phyloP scores from a whole-genome alignment of 495 filamentous ascomycete genomes.

The Aspergillus baeticus region DNA sequence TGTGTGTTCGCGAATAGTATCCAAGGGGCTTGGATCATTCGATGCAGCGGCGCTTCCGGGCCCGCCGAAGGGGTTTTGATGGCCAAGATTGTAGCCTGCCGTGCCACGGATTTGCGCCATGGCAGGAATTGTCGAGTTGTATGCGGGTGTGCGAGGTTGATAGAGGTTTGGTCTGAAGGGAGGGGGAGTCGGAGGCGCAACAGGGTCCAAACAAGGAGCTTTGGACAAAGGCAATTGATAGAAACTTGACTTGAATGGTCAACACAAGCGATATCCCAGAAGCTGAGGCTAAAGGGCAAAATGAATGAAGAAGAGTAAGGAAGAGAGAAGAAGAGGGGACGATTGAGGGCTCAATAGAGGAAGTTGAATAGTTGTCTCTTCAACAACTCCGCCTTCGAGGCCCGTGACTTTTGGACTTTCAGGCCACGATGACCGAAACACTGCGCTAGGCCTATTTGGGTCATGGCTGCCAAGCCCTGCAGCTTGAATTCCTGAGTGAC shows the following conservation, averaged over 20 bases:
- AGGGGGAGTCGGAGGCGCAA: conserved; percentile 1
- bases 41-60: conserved; percentile 59
- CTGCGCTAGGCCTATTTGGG: conserved; percentile 31
- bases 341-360: conserved; percentile 5
- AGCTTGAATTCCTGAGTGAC: conserved; percentile 25
- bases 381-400: conserved; percentile 15
- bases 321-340: conserved; percentile 5
- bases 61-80: conserved; percentile 70
- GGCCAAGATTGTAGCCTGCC: conserved; percentile 90
- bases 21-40: conserved; percentile 82
- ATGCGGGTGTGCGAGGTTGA: not conserved
- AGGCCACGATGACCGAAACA: conserved; percentile 47
- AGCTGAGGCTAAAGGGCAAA: too few species aligned
- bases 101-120: conserved; percentile 98
- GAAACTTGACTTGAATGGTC: not conserved
- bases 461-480: conserved; percentile 10
- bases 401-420: conserved; percentile 28
- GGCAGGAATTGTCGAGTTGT: conserved; percentile 17
- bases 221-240: conserved; percentile 1
- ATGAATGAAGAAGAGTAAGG: not conserved
- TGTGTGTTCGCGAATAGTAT: conserved; percentile 88
- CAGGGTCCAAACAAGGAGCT: conserved; percentile 10
- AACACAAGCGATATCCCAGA: not conserved
- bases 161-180: not conserved
- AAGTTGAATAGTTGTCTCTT: conserved; percentile 13